Base-by-base conservation (phyloP, 192 early-diverging fungal genomes). In the Rhizoclosmatium globosum region DNA sequence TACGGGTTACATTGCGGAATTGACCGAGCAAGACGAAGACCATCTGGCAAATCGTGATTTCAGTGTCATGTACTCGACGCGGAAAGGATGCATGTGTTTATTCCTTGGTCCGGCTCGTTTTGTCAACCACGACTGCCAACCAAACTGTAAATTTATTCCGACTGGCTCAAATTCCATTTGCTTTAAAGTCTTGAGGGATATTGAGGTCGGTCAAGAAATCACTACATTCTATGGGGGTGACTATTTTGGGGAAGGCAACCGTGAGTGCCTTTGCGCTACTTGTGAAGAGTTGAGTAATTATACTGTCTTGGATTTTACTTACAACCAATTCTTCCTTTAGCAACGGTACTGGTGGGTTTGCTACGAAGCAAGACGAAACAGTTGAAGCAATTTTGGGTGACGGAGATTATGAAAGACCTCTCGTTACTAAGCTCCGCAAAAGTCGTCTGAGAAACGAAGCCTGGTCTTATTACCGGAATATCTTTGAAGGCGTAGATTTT, bases 21-120 rank as follows among this genome's bases (percentile, higher is more conserved):
- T 94, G 72, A 78, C 74, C 23, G 77, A 74, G 9, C 81, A 86
- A 41, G 83, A 89, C 39, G 88, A 87, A 66, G 67, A 78, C 17
- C 47, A 71, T 45, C 70, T 89, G 3, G 65, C 62, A 13, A 80
- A 89, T 59, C 74, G 84, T 13, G 93, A 94, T 78, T 94, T 93
- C 80, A 87, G 85, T 64, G 89, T 94, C 65, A 91, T 94, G 82
- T 91, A 82, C 79, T 90, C 87, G 60, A 83, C 81, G 43, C 87
- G 86, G 77, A 81, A 86, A 48, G 86, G 84, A 9, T 78, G 79
- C 72, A 87, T 85, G 82, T 91, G 89, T 68, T 66, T 93, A 45
- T 91, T 94, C 59, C 78, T 92, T 45, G 93, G 93, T 19, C 93
- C 93, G 2, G 93, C 91, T 2, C 85, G 93, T 13, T 94, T 94